A percentile compares a stretch with the other conserved stretches of the same genome.
phyloP scores from a whole-genome alignment of 2,329 filamentous ascomycete genomes.

The Aquanectria penicillioides region DNA sequence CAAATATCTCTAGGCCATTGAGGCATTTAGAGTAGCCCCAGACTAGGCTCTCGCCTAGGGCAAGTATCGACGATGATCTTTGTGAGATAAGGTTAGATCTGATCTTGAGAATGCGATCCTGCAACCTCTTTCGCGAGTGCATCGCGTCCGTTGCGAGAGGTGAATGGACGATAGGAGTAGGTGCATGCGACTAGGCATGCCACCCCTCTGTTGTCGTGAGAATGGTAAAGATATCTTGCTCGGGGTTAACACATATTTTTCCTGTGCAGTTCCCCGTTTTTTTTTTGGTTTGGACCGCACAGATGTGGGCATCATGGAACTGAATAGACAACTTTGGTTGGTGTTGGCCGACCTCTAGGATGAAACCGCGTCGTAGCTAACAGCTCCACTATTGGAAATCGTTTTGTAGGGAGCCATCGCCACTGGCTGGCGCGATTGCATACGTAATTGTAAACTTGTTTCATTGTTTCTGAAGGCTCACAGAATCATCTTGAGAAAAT shows the following conservation, averaged over 20 bases:
- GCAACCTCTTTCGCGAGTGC: neutral
- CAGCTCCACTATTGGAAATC: slow-evolving; percentile 22
- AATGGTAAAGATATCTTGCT: no score
- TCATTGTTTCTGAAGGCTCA: slow-evolving; percentile 5
- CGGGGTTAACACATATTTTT: no score
- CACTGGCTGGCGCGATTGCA: neutral
- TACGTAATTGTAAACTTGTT: slow-evolving; percentile 17
- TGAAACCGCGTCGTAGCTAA: slow-evolving; percentile 26
- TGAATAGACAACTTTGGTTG: slow-evolving; percentile 7
- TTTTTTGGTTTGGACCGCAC: neutral
- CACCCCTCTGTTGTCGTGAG: no score
- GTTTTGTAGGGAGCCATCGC: slow-evolving; percentile 14
- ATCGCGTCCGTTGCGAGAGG: no score
- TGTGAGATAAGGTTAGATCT: slow-evolving; percentile 9
- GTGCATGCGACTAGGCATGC: no score
- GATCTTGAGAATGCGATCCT: neutral
- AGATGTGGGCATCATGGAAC: slow-evolving; percentile 1
- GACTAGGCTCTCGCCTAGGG: neutral
- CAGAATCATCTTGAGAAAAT: neutral
- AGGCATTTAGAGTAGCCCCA: no score
- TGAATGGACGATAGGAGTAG: no score
- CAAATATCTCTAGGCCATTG: no score
- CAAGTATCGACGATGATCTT: neutral
- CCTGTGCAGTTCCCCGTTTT: neutral
- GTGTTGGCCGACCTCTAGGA: slow-evolving; percentile 10